Base-by-base conservation (phyloP, 1,284 basidiomycete genomes). In the Marasmius sp. region DNA sequence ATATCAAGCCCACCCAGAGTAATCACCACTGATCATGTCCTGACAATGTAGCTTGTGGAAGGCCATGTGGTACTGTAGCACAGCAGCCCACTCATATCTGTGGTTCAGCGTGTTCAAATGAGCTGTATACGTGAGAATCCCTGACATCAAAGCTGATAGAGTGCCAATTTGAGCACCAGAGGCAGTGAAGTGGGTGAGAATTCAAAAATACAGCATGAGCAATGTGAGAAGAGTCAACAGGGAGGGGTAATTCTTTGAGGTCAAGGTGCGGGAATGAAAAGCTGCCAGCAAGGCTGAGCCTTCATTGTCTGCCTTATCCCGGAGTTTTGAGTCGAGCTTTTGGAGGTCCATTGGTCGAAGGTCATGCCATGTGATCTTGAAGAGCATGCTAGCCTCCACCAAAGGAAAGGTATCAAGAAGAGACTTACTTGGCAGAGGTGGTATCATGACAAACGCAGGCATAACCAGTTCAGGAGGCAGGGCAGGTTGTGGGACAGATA, bases 31-130 rank as follows among this genome's bases (percentile, higher is more conserved):
- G 2, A 57, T 34, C 60, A 61, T 61, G 3, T 61, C 55, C 0
- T 47, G 55, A 6, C 55, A 48, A 3, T 38, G 55, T n/a, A 22
- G 45, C 9, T 12, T 48, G 18, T 61, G 60, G 34, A 41, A 61
- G 7, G 45, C 43, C 47, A 61, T 57, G 36, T 61, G 55, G 34
- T 61, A 61, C 4, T 50, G 47, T 20, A 61, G n/a, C 9, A 61
- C 55, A 8, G 48, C 48, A 18, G 18, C 38, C 55, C 60, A 61
- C 5, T 51, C 38, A 22, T 61, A 61, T 14, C 36, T 1, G 14
- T n/a, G 27, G 20, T 39, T 51, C 6, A 61, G 37, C 10, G 45
- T 20, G 14, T 56, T 38, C 6, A 61, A 38, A 22, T 61, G 60
- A 20, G 22, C 43, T 20, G 57, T 38, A 38, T 61, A 61, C 10